phyloP scores from a whole-genome alignment of 2,329 filamentous ascomycete species.

The Cyclaneusma minus region DNA sequence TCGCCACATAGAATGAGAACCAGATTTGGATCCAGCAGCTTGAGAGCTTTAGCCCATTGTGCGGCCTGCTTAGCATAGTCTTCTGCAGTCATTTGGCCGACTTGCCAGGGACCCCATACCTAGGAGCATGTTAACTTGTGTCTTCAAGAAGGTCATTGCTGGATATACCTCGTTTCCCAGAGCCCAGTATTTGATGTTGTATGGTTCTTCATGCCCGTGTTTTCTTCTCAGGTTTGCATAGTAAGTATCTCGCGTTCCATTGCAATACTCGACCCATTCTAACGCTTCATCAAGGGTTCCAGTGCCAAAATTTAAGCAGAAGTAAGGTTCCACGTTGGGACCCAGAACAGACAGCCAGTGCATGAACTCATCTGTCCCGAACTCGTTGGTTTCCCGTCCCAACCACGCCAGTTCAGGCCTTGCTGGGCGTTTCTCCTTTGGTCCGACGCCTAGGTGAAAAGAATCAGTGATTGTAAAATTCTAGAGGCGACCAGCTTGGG shows the following conservation, averaged over 20 bases:
- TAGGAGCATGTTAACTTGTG: slow-evolving; percentile 5
- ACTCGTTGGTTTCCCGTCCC: slow-evolving; percentile 60
- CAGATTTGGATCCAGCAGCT: slow-evolving; percentile 42
- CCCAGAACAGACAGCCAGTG: slow-evolving; percentile 60
- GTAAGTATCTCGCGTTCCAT: slow-evolving; percentile 60
- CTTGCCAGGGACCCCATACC: slow-evolving; percentile 26
- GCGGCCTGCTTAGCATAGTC: slow-evolving; percentile 39
- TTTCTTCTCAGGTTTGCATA: slow-evolving; percentile 67
- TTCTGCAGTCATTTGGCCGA: slow-evolving; percentile 38
- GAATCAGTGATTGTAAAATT: no score
- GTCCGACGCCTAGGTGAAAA: no score
- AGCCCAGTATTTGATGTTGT: slow-evolving; percentile 76
- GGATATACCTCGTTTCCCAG: slow-evolving; percentile 51
- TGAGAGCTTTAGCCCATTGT: slow-evolving; percentile 42
- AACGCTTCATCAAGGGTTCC: slow-evolving; percentile 42
- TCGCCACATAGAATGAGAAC: slow-evolving; percentile 49
- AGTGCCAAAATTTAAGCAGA: slow-evolving; percentile 70
- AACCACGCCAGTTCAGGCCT: slow-evolving; percentile 63
- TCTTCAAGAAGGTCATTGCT: neutral
- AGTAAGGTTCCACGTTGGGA: slow-evolving; percentile 59
- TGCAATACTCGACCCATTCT: slow-evolving; percentile 79
- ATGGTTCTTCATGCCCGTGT: slow-evolving; percentile 62
- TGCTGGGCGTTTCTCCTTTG: slow-evolving; percentile 48
- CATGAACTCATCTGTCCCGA: slow-evolving; percentile 80
- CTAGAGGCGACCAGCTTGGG: no score